These are phyloP conservation scores for Plantago elongata DNA, from an alignment of 257 asterid species.

Conservation along the genomic window DNA sequence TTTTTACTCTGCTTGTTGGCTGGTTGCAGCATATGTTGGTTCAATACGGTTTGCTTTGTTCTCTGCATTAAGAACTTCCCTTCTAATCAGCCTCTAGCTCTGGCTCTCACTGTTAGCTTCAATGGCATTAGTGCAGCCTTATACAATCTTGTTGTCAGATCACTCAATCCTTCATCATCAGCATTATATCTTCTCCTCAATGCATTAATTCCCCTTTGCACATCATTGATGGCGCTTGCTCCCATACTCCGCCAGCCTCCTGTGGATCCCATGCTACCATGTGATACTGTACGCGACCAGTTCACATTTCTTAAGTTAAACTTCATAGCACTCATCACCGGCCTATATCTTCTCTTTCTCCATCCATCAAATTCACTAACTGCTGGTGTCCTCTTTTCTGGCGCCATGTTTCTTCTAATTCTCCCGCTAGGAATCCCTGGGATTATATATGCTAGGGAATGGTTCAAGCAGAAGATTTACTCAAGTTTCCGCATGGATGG, in stretches of 20 bases:
- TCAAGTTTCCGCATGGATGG: conserved; percentile 38
- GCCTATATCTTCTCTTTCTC: conserved; percentile 72
- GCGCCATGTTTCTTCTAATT: conserved; percentile 59
- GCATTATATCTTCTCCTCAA: conserved; percentile 76
- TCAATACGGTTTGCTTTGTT: conserved; percentile 85
- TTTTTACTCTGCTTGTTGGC: conserved; percentile 70
- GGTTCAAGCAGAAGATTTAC: conserved; percentile 48
- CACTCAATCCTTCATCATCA: conserved; percentile 48
- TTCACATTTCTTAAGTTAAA: conserved; percentile 47
- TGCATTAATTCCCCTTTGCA: conserved; percentile 59
- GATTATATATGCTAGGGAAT: conserved; percentile 50
- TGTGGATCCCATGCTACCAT: conserved; percentile 26
- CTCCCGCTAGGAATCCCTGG: conserved; percentile 74
- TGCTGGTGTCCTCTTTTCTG: conserved; percentile 44
- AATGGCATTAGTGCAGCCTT: conserved; percentile 88
- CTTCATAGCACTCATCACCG: conserved; percentile 54
- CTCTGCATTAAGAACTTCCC: conserved; percentile 88
- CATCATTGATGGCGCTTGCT: conserved; percentile 43
- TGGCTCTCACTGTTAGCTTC: conserved; percentile 78
- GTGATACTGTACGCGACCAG: conserved; percentile 48
- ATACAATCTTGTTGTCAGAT: conserved; percentile 64
- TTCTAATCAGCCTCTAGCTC: conserved; percentile 64
- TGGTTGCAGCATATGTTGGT: conserved; percentile 94
- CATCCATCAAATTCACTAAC: conserved; percentile 32
- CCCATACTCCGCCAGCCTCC: conserved; percentile 72